A percentile compares a stretch with the other conserved stretches of the same genome.
These are phyloP conservation scores for Platanthera guangdongensis DNA, from an alignment of 106 monocot genomes.

Conservation along the genomic window DNA sequence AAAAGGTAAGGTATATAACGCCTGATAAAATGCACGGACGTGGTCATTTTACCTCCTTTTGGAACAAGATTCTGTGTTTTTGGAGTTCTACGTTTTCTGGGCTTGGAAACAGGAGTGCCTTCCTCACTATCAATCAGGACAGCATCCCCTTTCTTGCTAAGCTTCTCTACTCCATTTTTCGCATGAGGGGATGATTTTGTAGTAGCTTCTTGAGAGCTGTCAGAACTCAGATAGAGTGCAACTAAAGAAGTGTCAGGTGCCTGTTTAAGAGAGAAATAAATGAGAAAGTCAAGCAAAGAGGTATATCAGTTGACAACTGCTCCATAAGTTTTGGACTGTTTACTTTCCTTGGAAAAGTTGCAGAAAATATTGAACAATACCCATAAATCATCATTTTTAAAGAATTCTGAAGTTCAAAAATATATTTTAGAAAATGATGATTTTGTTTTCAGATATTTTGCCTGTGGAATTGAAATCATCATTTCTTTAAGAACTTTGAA, in stretches of 20 bases:
- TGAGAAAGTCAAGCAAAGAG: too few relatives aligned
- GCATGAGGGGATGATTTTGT: slow-evolving; percentile 9
- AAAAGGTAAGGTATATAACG: not conserved
- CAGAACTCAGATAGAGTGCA: slow-evolving; percentile 36
- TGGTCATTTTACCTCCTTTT: slow-evolving; percentile 34
- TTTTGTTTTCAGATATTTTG: too few relatives aligned
- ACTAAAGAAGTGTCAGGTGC: slow-evolving; percentile 27
- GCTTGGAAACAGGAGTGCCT: slow-evolving; percentile 17
- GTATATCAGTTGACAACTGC: too few relatives aligned
- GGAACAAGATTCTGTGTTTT: slow-evolving; percentile 12
- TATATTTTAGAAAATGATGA: too few relatives aligned
- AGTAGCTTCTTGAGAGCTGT: slow-evolving; percentile 30
- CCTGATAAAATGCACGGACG: not conserved
- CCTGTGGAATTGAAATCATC: too few relatives aligned
- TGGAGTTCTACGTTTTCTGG: slow-evolving; percentile 14
- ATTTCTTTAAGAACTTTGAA: too few relatives aligned
- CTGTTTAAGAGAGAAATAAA: slow-evolving; percentile 4
- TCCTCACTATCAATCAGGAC: slow-evolving; percentile 27
- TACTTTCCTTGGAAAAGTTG: too few relatives aligned
- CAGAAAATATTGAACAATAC: too few relatives aligned
- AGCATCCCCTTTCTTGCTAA: slow-evolving; percentile 8
- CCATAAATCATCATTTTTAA: too few relatives aligned
- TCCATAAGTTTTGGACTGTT: too few relatives aligned
- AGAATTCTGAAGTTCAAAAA: too few relatives aligned
- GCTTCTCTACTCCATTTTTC: not conserved